Conservation (phyloP, 2,329 filamentous ascomycete species). For the Ophiostoma quercus region DNA sequence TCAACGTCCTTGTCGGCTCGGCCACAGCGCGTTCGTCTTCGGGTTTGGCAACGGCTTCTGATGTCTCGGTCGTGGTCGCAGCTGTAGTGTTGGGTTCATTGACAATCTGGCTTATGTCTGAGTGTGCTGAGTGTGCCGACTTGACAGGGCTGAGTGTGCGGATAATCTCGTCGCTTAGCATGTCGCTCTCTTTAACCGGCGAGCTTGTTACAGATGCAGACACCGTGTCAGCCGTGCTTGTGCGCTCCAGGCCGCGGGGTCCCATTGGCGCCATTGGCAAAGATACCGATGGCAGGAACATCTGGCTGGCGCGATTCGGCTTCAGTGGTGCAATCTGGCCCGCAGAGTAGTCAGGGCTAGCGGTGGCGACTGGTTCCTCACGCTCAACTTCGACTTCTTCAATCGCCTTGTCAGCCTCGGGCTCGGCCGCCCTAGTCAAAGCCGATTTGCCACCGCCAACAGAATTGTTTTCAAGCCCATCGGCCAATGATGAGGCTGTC, state of each 20-base stretch:
- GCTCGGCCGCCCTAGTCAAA: neutral
- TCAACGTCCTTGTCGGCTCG: slow-evolving; percentile 11
- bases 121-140: slow-evolving; percentile 25
- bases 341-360: slow-evolving; percentile 3
- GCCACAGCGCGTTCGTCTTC: neutral
- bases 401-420: neutral
- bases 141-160: slow-evolving; percentile 56
- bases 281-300: slow-evolving; percentile 32
- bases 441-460: neutral
- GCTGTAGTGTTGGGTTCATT: slow-evolving; percentile 21
- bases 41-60: neutral
- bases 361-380: neutral
- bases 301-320: slow-evolving; percentile 36
- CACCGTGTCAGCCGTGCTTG: slow-evolving; percentile 43
- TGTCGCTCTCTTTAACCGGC: slow-evolving; percentile 64
- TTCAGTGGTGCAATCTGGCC: slow-evolving; percentile 42
- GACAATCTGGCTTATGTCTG: slow-evolving; percentile 17
- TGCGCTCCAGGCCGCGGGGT: slow-evolving; percentile 36
- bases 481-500: slow-evolving; percentile 11
- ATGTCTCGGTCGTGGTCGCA: slow-evolving; percentile 20
- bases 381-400: neutral
- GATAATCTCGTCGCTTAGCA: slow-evolving; percentile 68
- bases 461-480: neutral
- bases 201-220: slow-evolving; percentile 47
- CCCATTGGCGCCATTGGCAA: slow-evolving; percentile 5